Percentiles rank a stretch among this genome's conserved stretches.
phyloP scores from a whole-genome alignment of 2,329 filamentous ascomycete species.

The Pseudovirgaria hyperparasitica region DNA sequence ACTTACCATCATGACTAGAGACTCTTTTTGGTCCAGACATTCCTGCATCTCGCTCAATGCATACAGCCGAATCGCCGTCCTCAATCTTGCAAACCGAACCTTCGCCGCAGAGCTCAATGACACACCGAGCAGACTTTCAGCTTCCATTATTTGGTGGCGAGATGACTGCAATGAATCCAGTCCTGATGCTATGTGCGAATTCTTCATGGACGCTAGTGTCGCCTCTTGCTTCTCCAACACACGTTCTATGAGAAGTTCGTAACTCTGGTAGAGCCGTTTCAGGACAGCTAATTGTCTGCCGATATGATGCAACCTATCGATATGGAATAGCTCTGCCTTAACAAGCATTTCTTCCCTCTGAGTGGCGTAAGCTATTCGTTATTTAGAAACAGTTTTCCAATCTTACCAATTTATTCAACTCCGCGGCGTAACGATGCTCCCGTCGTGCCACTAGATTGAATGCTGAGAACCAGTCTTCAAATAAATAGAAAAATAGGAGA shows the following conservation, averaged over 20 bases:
- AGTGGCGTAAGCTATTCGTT: slow-evolving; percentile 1
- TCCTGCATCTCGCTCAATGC: slow-evolving; percentile 50
- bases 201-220: slow-evolving; percentile 30
- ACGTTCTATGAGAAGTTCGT: slow-evolving; percentile 47
- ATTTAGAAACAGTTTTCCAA: background rate
- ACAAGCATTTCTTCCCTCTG: slow-evolving; percentile 43
- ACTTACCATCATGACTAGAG: slow-evolving; percentile 52
- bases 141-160: slow-evolving; percentile 14
- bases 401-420: slow-evolving; percentile 38
- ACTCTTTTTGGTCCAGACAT: slow-evolving; percentile 56
- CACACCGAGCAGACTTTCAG: slow-evolving; percentile 30
- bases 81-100: slow-evolving; percentile 46
- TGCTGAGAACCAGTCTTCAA: slow-evolving; percentile 52
- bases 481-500: slow-evolving; percentile 52
- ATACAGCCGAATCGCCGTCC: slow-evolving; percentile 46
- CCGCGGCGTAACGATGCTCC: slow-evolving; percentile 33
- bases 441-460: slow-evolving; percentile 41
- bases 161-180: slow-evolving; percentile 17
- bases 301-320: slow-evolving; percentile 44
- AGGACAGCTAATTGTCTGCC: slow-evolving; percentile 48
- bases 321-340: slow-evolving; percentile 30
- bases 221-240: slow-evolving; percentile 36
- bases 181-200: slow-evolving; percentile 25
- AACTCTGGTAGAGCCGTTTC: slow-evolving; percentile 47
- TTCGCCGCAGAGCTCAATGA: slow-evolving; percentile 36